Evolutionary conservation across 148 eudicot genomes (phyloP), one percentile per base, ranked within the genome.

Genomic region (Gaultheria prostrata): DNA sequence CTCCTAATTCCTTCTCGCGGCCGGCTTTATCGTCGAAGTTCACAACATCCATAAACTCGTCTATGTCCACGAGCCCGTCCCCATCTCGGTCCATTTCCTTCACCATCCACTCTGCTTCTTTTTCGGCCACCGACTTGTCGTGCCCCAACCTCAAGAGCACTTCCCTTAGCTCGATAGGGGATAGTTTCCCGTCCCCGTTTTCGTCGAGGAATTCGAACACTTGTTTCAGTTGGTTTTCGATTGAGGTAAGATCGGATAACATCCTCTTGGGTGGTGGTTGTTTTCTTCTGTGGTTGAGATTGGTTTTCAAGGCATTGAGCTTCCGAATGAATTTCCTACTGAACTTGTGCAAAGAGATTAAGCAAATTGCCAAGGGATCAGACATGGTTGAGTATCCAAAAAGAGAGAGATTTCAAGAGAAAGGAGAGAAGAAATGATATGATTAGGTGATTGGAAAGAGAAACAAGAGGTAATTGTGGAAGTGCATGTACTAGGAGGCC

Each of bases 131-230:
- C 26, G 87, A 82, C 83, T 88, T 88, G 20, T 88, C 90, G 53
- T 86, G 92, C 0, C 94, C 93, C 75, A 92, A 87, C 72, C 89
- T 86, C 26, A 88, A 33, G 9, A 93, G 88, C 56, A 91, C 86
- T 26, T 91, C 80, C 17, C 89, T 87, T 3, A 93, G 86, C 86
- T 92, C 97, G 30, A 82, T 8, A 0, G 85, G 82, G 20, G 97
- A 91, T 61, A 93, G 80, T 75, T 92, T 93, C 6, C 97, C 95
- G 78, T 93, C 97, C 3, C 92, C 93, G 63, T 93, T 90, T 35
- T 90, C 73, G 83, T 93, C 97, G 32, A 93, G 87, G 86, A 90
- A 91, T 33, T 90, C 80, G 89, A 93, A 93, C 21, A 93, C 95
- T 67, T 87, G 90, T 76, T 91, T 91, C 32, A 91, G 73, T 59